These are phyloP conservation scores for Helminthosporium solani DNA, from an alignment of 2,329 filamentous ascomycete genomes.

Conservation along the genomic window DNA sequence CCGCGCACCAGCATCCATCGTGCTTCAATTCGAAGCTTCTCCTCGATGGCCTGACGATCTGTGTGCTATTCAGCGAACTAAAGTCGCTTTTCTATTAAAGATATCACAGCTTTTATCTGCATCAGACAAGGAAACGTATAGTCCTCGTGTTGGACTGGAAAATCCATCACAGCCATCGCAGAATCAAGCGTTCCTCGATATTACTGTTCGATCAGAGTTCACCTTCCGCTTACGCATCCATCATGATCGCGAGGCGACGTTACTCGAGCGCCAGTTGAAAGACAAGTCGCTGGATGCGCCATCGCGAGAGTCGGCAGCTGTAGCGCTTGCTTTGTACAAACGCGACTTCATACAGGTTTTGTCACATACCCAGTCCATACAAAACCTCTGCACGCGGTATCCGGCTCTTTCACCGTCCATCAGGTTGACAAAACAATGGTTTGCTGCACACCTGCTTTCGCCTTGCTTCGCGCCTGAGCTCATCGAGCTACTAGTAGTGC, in stretches of 20 bases:
- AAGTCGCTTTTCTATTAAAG: conserved; percentile 79
- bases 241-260: conserved; percentile 79
- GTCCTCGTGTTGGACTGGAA: conserved; percentile 76
- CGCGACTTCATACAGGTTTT: conserved; percentile 71
- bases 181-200: conserved; percentile 81
- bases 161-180: conserved; percentile 67
- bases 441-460: conserved; percentile 75
- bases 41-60: conserved; percentile 92
- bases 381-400: conserved; percentile 77
- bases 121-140: conserved; percentile 57
- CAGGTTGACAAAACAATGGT: conserved; percentile 86
- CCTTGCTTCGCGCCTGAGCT: conserved; percentile 76
- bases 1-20: conserved; percentile 67
- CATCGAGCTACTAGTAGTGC: conserved; percentile 78
- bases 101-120: conserved; percentile 71
- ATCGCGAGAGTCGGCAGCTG: conserved; percentile 67
- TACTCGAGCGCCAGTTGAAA: conserved; percentile 77
- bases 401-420: conserved; percentile 79
- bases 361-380: conserved; percentile 77
- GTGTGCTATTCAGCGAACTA: conserved; percentile 86
- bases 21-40: conserved; percentile 91
- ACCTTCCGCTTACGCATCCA: conserved; percentile 84
- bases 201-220: conserved; percentile 69
- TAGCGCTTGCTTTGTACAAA: conserved; percentile 69
- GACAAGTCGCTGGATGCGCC: conserved; percentile 68